Conservation (phyloP, 768 basidiomycete genomes). For the Clitopilus hobsonii region DNA sequence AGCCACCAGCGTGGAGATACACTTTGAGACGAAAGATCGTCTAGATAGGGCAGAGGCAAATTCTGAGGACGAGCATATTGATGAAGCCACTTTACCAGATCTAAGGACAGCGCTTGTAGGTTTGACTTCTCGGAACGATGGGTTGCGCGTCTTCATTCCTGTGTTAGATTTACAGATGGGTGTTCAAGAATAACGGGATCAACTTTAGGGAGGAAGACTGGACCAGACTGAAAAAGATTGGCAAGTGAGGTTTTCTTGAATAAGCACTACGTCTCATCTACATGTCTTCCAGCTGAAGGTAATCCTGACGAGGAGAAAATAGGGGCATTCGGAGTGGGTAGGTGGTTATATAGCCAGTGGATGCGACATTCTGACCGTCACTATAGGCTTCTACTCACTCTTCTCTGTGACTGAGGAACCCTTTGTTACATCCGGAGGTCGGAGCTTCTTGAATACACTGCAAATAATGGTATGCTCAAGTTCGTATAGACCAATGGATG, state of each 20-base stretch:
- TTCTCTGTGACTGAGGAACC: slow-evolving; percentile 84
- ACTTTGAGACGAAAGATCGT: slow-evolving; percentile 62
- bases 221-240: slow-evolving; percentile 86
- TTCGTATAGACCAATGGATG: slow-evolving; percentile 75
- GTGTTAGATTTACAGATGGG: slow-evolving; percentile 70
- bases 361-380: background rate
- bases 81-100: slow-evolving; percentile 42
- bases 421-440: slow-evolving; percentile 77
- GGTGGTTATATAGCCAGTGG: slow-evolving; percentile 12
- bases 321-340: slow-evolving; percentile 90
- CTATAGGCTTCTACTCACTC: slow-evolving; percentile 66
- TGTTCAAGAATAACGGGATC: slow-evolving; percentile 85
- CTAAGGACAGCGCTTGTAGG: slow-evolving; percentile 59
- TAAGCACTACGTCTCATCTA: background rate
- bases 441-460: slow-evolving; percentile 8
- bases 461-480: slow-evolving; percentile 19
- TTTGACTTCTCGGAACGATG: no score
- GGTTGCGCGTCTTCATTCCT: background rate
- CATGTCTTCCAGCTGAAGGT: slow-evolving; percentile 60
- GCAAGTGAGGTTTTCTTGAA: slow-evolving; percentile 21
- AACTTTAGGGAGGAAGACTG: slow-evolving; percentile 84
- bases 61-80: slow-evolving; percentile 5
- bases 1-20: slow-evolving; percentile 71
- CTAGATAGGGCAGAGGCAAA: slow-evolving; percentile 25
- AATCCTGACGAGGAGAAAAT: slow-evolving; percentile 95